Percentiles rank a stretch among this genome's conserved stretches.
Evolutionary conservation across 2,329 filamentous ascomycete genomes (phyloP).

Genomic region (Cladosporium sphaerospermum): DNA sequence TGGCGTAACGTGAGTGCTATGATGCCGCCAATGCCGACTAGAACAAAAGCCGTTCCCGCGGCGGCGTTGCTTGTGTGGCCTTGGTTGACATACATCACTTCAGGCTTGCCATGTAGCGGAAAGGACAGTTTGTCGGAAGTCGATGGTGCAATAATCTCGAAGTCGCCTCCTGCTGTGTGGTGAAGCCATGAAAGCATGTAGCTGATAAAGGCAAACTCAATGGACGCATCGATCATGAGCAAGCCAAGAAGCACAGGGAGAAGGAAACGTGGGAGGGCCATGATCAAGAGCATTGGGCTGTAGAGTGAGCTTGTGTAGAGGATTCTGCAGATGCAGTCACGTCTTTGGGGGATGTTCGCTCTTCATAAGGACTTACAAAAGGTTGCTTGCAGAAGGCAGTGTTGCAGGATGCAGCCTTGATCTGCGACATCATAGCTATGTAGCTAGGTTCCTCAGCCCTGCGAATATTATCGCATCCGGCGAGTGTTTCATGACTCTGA

Average conservation of each 20-base stretch:
- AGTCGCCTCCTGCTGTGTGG: slow-evolving; percentile 19
- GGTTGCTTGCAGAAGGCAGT: too few species aligned
- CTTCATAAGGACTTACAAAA: too few species aligned
- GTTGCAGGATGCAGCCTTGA: too few species aligned
- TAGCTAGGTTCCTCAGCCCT: too few species aligned
- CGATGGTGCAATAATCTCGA: slow-evolving; percentile 15
- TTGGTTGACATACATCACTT: slow-evolving; percentile 27
- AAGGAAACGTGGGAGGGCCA: background rate
- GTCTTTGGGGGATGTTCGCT: too few species aligned
- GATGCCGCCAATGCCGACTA: slow-evolving; percentile 23
- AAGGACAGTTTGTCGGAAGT: slow-evolving; percentile 22
- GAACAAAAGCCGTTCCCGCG: slow-evolving; percentile 26
- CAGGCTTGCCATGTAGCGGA: slow-evolving; percentile 36
- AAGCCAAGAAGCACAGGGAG: slow-evolving; percentile 15
- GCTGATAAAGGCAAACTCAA: slow-evolving; percentile 25
- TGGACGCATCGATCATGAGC: slow-evolving; percentile 22
- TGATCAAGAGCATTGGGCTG: background rate
- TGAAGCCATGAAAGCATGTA: slow-evolving; percentile 27
- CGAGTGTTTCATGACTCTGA: too few species aligned
- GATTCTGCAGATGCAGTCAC: too few species aligned
- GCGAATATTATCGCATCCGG: too few species aligned
- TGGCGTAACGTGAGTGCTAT: slow-evolving; percentile 20
- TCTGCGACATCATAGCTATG: too few species aligned
- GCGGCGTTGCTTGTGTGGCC: slow-evolving; percentile 28
- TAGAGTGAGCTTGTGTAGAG: too few species aligned